These are phyloP conservation scores for Metschnikowia cerradonensis DNA, from an alignment of 805 yeast species.

Conservation along the genomic window DNA sequence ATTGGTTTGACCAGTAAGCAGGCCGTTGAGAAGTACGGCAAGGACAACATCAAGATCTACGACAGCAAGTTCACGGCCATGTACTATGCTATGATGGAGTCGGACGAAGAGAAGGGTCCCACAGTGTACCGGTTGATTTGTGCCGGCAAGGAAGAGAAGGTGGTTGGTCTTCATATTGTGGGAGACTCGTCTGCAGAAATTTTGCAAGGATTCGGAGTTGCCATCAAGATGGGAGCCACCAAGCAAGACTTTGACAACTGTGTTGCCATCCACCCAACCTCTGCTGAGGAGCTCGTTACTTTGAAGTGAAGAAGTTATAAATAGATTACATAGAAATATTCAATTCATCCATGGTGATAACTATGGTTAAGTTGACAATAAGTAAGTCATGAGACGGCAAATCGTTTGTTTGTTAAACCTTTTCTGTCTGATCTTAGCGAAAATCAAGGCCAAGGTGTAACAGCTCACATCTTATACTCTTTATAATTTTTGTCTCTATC, in stretches of 20 bases:
- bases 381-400: too few species aligned
- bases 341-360: neutral
- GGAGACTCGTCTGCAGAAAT: conserved; percentile 92
- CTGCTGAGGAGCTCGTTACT: conserved; percentile 97
- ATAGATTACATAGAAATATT: neutral
- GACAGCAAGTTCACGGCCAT: conserved; percentile 80
- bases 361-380: too few species aligned
- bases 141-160: conserved; percentile 81
- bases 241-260: conserved; percentile 91
- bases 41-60: conserved; percentile 75
- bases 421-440: too few species aligned
- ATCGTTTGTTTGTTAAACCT: too few species aligned
- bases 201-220: conserved; percentile 97
- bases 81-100: conserved; percentile 81
- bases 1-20: conserved; percentile 80
- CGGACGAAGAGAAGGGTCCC: conserved; percentile 69
- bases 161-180: conserved; percentile 89
- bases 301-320: conserved; percentile 28
- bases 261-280: conserved; percentile 98
- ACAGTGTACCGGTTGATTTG: conserved; percentile 80
- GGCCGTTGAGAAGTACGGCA: conserved; percentile 77
- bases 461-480: too few species aligned
- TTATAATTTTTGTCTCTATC: too few species aligned
- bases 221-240: conserved; percentile 98
- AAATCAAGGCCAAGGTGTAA: too few species aligned